Conservation (phyloP, 345 rosid species). For the Abelmoschus esculentus region DNA sequence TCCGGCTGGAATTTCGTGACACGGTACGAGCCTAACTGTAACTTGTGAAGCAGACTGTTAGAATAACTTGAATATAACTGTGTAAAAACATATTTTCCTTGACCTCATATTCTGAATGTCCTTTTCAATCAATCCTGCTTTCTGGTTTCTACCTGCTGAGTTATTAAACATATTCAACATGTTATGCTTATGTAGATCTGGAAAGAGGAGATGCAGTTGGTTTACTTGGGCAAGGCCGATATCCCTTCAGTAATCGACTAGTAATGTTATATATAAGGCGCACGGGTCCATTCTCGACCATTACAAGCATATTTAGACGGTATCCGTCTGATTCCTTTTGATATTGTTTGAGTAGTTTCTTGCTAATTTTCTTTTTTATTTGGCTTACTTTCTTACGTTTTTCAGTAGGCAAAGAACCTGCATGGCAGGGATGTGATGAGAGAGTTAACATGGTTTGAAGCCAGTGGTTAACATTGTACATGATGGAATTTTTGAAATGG, state of each 20-base stretch:
- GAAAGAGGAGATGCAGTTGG: conserved; percentile 88
- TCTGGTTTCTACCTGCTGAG: background rate
- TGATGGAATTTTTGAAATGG: background rate
- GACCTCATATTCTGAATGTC: background rate
- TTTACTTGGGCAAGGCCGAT: conserved; percentile 57
- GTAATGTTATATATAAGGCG: conserved; percentile 15
- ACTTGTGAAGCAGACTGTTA: background rate
- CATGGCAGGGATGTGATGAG: background rate
- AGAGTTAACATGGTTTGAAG: background rate
- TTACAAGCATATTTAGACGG: conserved; percentile 10
- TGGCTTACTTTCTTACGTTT: background rate
- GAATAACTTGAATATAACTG: background rate
- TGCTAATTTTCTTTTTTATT: background rate
- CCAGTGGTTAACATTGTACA: conserved; percentile 1
- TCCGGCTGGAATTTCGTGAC: conserved; percentile 85
- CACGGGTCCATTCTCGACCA: background rate
- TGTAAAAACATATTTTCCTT: background rate
- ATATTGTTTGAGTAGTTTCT: background rate
- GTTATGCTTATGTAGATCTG: conserved; percentile 49
- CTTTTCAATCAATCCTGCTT: background rate
- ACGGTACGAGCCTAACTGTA: conserved; percentile 35
- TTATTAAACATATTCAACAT: background rate
- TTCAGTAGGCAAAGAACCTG: conserved; percentile 12
- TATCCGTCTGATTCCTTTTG: background rate
- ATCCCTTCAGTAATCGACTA: conserved; percentile 52